Conservation (phyloP, 73 alveolate species). For the Symbiodinium natans region DNA sequence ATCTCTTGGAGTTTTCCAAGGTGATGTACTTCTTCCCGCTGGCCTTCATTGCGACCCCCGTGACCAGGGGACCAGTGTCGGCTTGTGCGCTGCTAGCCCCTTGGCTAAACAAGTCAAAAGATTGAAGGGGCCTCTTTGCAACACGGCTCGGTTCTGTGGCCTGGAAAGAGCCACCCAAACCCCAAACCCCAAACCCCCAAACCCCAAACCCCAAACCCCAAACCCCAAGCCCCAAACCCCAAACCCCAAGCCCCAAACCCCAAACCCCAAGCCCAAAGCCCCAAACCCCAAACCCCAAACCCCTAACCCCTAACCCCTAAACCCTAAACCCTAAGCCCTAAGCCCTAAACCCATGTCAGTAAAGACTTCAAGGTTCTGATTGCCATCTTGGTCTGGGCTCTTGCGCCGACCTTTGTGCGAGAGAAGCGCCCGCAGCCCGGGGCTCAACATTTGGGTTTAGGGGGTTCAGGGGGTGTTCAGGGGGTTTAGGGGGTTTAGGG, state of each 20-base stretch:
- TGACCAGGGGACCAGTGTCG: slow-evolving; percentile 82
- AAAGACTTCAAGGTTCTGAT: slow-evolving; percentile 33
- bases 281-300: too few species aligned
- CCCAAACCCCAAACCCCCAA: too few species aligned
- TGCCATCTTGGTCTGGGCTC: slow-evolving; percentile 86
- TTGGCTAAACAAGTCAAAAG: background rate
- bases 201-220: too few species aligned
- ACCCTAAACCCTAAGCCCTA: too few species aligned
- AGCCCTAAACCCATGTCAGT: too few species aligned
- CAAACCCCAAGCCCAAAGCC: too few species aligned
- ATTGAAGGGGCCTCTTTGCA: background rate
- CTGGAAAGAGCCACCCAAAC: too few species aligned
- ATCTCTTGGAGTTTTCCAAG: background rate
- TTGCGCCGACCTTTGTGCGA: slow-evolving; percentile 37
- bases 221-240: too few species aligned
- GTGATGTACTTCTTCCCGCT: slow-evolving; percentile 77
- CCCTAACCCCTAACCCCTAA: too few species aligned
- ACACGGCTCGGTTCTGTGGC: background rate
- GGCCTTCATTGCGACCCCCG: slow-evolving; percentile 22
- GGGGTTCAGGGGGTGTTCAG: too few species aligned
- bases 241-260: too few species aligned
- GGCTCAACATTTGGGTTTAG: background rate
- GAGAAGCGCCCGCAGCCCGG: background rate
- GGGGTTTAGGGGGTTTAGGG: too few species aligned
- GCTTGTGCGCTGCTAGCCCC: slow-evolving; percentile 73